Base-by-base conservation (phyloP, 2,329 filamentous ascomycete genomes). In the Colletotrichum orchidophilum region DNA sequence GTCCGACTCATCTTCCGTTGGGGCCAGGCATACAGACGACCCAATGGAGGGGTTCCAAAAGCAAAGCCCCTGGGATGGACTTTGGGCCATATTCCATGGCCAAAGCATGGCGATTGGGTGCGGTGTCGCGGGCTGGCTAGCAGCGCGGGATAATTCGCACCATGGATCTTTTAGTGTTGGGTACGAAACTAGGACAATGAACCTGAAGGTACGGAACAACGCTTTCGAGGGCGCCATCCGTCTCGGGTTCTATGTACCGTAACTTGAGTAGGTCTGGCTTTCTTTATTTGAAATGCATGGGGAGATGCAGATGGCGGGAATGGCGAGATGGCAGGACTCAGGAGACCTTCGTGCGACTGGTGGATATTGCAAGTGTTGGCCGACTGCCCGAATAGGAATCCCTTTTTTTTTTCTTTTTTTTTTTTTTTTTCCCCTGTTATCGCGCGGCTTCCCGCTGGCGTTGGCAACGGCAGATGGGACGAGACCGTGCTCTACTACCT, bases 301-400 rank as follows among this genome's bases (percentile, higher is more conserved):
- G n/a, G 21, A 62, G 13, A 53, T n/a, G 46, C 46, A 18, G 54
- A 66, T 57, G 57, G 49, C 55, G 49, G 55, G 24, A 61, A 12
- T 49, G 27, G 52, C 8, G 42, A 39, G 8, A 29, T 57, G 42
- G 5, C 50, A 29, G 26, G 42, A 26, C 52, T 5, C 50, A 42
- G 31, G 42, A 31, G 42, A 21, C 27, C 12, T 61, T 67, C 24
- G 63, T 67, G 63, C 67, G 67, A 70, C 67, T 70, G 63, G 67
- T 70, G 67, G 67, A 70, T 35, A 67, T 70, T 67, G 13, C 26
- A 58, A 31, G 54, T 66, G 63, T 42, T 35, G 35, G 13, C 24
- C 39, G 35, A 8, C 63, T 42, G 53, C 63, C 57, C 54, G 18
- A 60, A 55, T 46, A 46, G 39, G 42, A 54, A 55, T 60, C 27